phyloP scores from a whole-genome alignment of 768 basidiomycete species.

The Rhodocollybia butyracea region DNA sequence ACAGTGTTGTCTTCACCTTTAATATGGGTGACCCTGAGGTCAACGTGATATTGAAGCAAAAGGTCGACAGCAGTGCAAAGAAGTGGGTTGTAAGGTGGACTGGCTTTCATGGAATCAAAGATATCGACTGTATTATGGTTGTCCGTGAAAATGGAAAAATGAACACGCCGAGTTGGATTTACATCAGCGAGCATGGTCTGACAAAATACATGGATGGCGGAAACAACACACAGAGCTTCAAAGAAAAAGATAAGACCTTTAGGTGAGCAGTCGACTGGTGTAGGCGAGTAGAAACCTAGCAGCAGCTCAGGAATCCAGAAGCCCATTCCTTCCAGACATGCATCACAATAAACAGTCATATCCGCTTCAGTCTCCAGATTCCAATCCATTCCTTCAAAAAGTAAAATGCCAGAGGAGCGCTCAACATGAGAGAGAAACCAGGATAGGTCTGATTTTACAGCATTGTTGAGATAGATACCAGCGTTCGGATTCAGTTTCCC shows the following conservation, averaged over 20 bases:
- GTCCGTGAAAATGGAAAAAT: conserved; percentile 20
- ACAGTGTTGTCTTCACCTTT: too few relatives aligned
- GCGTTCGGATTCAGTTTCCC: conserved; percentile 15
- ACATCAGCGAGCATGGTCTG: not conserved
- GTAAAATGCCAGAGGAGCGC: conserved; percentile 9
- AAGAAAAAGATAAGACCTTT: not conserved
- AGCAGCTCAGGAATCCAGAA: not conserved
- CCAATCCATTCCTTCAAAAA: conserved; percentile 17
- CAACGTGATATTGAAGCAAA: too few relatives aligned
- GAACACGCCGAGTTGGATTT: too few relatives aligned
- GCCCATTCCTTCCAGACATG: not conserved
- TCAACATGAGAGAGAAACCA: conserved; percentile 18
- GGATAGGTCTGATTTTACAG: conserved; percentile 11
- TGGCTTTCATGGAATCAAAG: conserved; percentile 17
- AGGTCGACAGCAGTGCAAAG: too few relatives aligned
- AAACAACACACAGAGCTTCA: not conserved
- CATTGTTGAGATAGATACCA: conserved; percentile 13
- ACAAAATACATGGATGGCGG: not conserved
- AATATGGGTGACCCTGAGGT: too few relatives aligned
- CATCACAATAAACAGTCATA: conserved; percentile 7
- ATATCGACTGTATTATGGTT: conserved; percentile 22
- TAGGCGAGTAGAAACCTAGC: conserved; percentile 1
- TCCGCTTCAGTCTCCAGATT: not conserved
- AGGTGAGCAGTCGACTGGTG: not conserved
- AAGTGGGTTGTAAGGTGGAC: conserved; percentile 15